Evolutionary conservation across 129 eudicot species (phyloP).

Genomic region (Lactuca sativa): DNA sequence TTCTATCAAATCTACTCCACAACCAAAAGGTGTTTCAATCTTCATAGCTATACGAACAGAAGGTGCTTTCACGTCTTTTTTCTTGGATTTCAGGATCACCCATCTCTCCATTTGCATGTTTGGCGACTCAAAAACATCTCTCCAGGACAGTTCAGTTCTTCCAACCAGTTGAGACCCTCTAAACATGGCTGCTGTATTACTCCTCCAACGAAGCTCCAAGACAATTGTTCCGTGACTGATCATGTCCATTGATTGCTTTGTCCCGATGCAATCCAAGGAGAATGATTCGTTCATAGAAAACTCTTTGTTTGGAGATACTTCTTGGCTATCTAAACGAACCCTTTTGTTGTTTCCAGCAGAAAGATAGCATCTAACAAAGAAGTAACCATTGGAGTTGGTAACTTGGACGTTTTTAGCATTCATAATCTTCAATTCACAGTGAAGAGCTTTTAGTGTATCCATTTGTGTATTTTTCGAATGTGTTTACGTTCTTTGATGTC

Average conservation of each 20-base stretch:
- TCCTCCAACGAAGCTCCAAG: constrained; percentile 51
- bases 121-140: constrained; percentile 41
- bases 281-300: constrained; percentile 48
- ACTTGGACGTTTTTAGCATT: constrained; percentile 55
- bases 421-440: constrained; percentile 48
- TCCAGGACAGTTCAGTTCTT: constrained; percentile 58
- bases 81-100: constrained; percentile 45
- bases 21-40: constrained; percentile 23
- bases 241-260: constrained; percentile 37
- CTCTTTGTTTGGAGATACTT: constrained; percentile 37
- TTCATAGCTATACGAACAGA: constrained; percentile 43
- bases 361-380: constrained; percentile 71
- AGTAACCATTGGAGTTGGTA: constrained; percentile 23
- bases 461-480: constrained; percentile 20
- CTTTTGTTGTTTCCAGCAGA: constrained; percentile 56
- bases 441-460: constrained; percentile 41
- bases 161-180: constrained; percentile 59
- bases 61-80: constrained; percentile 43
- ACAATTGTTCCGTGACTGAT: constrained; percentile 38
- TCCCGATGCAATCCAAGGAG: constrained; percentile 58
- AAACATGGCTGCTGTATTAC: constrained; percentile 19
- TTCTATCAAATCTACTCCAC: constrained; percentile 4
- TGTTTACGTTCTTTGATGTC: constrained; percentile 4
- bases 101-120: constrained; percentile 50
- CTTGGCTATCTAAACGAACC: constrained; percentile 44